phyloP scores from a whole-genome alignment of 345 rosid genomes.

The Firmiana major region DNA sequence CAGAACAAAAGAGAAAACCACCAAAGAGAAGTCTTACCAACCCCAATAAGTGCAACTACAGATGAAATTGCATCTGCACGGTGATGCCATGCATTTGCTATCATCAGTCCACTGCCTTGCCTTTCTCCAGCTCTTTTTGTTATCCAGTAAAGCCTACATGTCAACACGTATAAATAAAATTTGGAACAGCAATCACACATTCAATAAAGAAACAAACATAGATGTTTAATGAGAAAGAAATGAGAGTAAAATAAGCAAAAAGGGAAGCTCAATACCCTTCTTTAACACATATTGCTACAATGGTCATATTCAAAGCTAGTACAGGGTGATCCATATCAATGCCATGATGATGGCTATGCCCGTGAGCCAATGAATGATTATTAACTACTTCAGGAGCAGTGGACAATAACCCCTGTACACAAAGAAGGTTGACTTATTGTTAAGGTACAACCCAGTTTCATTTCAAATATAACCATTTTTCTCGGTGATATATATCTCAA shows the following conservation, averaged over 20 bases:
- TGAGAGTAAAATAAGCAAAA: conserved; percentile 7
- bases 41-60: conserved; percentile 84
- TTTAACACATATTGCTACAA: conserved; percentile 75
- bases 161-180: neutral
- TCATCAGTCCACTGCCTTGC: conserved; percentile 90
- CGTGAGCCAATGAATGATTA: conserved; percentile 31
- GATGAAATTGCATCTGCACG: conserved; percentile 95
- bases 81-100: conserved; percentile 99
- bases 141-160: conserved; percentile 76
- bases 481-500: neutral
- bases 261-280: conserved; percentile 56
- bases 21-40: conserved; percentile 19
- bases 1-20: conserved; percentile 29
- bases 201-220: conserved; percentile 2
- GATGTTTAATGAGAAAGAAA: neutral
- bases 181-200: conserved; percentile 2
- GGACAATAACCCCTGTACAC: conserved; percentile 49
- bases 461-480: conserved; percentile 5
- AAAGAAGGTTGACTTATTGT: conserved; percentile 10
- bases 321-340: conserved; percentile 74
- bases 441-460: conserved; percentile 13
- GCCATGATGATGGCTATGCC: conserved; percentile 49
- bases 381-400: conserved; percentile 42
- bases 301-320: conserved; percentile 74
- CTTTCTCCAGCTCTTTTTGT: conserved; percentile 87